Evolutionary conservation across 371 early-diverging fungal species (phyloP), one percentile per base, ranked within the genome.

Genomic region (Batkoa obscura): DNA sequence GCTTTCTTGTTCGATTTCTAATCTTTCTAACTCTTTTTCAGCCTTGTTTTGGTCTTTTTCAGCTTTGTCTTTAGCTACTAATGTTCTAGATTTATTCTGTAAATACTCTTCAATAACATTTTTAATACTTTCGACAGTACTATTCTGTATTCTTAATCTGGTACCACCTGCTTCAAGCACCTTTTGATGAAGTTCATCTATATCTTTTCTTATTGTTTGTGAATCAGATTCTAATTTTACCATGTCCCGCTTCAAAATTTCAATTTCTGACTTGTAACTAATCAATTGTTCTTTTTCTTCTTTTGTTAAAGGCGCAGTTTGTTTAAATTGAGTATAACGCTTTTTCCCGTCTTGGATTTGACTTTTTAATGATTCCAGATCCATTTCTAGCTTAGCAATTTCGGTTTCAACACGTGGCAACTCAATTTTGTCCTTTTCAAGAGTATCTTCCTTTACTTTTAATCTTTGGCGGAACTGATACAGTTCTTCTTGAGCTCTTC

Each of bases 141-240:
- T 75, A 58, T 85, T 88, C 67, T 97, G 94, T 4, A 76, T 65
- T 42, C 93, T 75, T 34, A 94, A 66, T 60, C 80, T 75, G 60
- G 83, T 83, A 56, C 94, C 94, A 53, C 95, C 94, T 9, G 80
- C 88, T 54, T 90, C 78, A 68, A 93, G 71, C 56, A 94, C 92
- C 58, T 86, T 74, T 38, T 87, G 80, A 55, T 94, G 92, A 17
- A 94, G 68, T 12, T 71, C 69, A 42, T 75, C 70, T 55, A 88
- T 84, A 12, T 72, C 80, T 2, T 66, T 72, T 50, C 85, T 79
- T 45, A 86, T 80, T 5, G 69, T 56, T 15, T 62, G 56, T 36
- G 73, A 62, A 34, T 73, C 66, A 47, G 59, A 59, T 53, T 72
- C 71, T 47, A 80, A 64, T 58, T 56, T 51, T 1, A 39, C 52